A percentile compares a stretch with the other conserved stretches of the same genome.
These are phyloP conservation scores for Phytophthora citricola DNA, from an alignment of 352 stramenopile genomes.

Conservation along the genomic window DNA sequence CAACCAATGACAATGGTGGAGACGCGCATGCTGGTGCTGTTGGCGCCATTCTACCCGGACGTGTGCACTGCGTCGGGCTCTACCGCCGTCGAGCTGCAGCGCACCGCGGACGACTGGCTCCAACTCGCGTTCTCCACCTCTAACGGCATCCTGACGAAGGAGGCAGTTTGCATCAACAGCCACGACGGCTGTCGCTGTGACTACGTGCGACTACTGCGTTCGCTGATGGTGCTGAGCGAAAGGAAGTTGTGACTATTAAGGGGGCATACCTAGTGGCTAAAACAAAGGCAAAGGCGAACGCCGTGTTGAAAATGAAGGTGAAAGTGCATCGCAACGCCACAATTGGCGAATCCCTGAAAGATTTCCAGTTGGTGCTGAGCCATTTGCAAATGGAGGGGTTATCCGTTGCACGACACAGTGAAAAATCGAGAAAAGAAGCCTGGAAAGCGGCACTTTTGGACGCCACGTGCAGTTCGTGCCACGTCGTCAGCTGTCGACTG, in stretches of 20 bases:
- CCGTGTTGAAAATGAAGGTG: slow-evolving; percentile 56
- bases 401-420: slow-evolving; percentile 30
- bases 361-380: slow-evolving; percentile 58
- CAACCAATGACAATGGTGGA: slow-evolving; percentile 8
- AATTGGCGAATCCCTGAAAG: slow-evolving; percentile 33
- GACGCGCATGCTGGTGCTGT: slow-evolving; percentile 26
- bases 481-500: slow-evolving; percentile 64
- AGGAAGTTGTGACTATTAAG: slow-evolving; percentile 35
- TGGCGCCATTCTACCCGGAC: slow-evolving; percentile 37
- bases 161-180: slow-evolving; percentile 50
- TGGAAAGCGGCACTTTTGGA: slow-evolving; percentile 24
- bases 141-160: slow-evolving; percentile 29
- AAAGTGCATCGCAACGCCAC: slow-evolving; percentile 34
- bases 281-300: slow-evolving; percentile 20
- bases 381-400: slow-evolving; percentile 56
- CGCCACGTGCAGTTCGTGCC: slow-evolving; percentile 46
- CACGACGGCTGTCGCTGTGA: slow-evolving; percentile 46
- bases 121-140: slow-evolving; percentile 41
- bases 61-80: background rate
- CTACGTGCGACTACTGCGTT: slow-evolving; percentile 49
- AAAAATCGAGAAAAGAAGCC: slow-evolving; percentile 3
- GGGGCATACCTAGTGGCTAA: slow-evolving; percentile 44
- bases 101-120: slow-evolving; percentile 37
- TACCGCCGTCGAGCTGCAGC: slow-evolving; percentile 30
- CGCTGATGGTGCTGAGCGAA: slow-evolving; percentile 52